These are phyloP conservation scores for Colletotrichum sp. DNA, from an alignment of 2,329 filamentous ascomycete species.

Conservation along the genomic window DNA sequence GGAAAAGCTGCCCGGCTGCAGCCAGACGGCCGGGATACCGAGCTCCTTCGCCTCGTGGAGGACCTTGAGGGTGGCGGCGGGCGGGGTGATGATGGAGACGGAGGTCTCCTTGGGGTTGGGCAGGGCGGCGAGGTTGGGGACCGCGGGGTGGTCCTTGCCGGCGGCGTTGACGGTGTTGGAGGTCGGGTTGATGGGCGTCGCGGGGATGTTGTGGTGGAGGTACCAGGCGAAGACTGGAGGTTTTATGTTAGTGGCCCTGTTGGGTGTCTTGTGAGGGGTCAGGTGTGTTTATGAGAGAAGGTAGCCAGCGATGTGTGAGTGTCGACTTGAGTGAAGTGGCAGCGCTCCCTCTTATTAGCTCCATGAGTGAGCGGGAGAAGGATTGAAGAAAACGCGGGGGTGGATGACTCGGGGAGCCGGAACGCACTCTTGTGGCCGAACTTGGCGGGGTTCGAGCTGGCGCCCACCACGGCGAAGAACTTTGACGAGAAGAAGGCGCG, in stretches of 20 bases:
- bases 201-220: slow-evolving; percentile 74
- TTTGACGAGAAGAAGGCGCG: slow-evolving; percentile 81
- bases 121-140: slow-evolving; percentile 70
- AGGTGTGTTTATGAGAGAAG: background rate
- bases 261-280: background rate
- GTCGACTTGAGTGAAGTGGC: background rate
- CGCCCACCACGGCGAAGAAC: slow-evolving; percentile 87
- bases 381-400: background rate
- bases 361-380: background rate
- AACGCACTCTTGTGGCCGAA: slow-evolving; percentile 84
- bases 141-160: slow-evolving; percentile 62
- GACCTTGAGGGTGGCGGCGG: slow-evolving; percentile 74
- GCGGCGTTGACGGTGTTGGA: slow-evolving; percentile 62
- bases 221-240: slow-evolving; percentile 88
- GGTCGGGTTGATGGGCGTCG: slow-evolving; percentile 83
- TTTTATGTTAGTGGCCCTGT: background rate
- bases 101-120: slow-evolving; percentile 72
- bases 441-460: slow-evolving; percentile 82
- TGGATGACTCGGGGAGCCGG: background rate
- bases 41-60: slow-evolving; percentile 78
- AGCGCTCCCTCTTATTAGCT: background rate
- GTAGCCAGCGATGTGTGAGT: background rate
- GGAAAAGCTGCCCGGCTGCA: slow-evolving; percentile 73
- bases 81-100: slow-evolving; percentile 88
- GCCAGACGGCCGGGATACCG: slow-evolving; percentile 78